A percentile compares a stretch with the other conserved stretches of the same genome.
phyloP scores from a whole-genome alignment of 2,329 filamentous ascomycete species.

The Paecilomyces niveus region DNA sequence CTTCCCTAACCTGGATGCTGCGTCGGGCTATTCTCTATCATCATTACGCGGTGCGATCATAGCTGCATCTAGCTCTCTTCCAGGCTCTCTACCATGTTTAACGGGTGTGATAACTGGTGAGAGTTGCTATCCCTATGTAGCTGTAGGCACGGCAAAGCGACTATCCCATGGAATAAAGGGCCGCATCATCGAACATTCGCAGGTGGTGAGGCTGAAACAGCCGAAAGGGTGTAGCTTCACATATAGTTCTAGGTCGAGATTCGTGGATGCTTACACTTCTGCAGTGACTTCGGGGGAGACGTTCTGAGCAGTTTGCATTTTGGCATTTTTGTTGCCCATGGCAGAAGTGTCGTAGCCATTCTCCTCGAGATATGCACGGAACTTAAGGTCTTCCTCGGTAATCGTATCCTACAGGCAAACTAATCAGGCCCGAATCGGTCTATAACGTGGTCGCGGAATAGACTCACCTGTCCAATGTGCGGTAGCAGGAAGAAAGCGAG shows the following conservation, averaged over 20 bases:
- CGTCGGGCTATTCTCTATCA: neutral
- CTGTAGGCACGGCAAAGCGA: neutral
- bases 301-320: neutral
- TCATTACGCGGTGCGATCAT: neutral
- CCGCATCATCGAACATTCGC: neutral
- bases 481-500: slow-evolving; percentile 64
- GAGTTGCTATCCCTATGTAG: neutral
- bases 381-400: slow-evolving; percentile 65
- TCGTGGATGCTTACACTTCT: neutral
- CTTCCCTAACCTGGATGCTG: neutral
- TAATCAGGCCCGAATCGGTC: slow-evolving; percentile 12
- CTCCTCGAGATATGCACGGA: slow-evolving; percentile 63
- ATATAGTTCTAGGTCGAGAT: neutral
- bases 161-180: neutral
- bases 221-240: neutral
- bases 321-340: slow-evolving; percentile 38
- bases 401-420: slow-evolving; percentile 63
- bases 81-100: neutral
- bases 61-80: neutral
- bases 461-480: slow-evolving; percentile 54
- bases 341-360: slow-evolving; percentile 69
- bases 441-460: neutral
- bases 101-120: neutral
- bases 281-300: neutral
- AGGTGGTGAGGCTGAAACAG: neutral